phyloP scores from a whole-genome alignment of 2,329 filamentous ascomycete genomes.

The Trichophyton benhamiae region DNA sequence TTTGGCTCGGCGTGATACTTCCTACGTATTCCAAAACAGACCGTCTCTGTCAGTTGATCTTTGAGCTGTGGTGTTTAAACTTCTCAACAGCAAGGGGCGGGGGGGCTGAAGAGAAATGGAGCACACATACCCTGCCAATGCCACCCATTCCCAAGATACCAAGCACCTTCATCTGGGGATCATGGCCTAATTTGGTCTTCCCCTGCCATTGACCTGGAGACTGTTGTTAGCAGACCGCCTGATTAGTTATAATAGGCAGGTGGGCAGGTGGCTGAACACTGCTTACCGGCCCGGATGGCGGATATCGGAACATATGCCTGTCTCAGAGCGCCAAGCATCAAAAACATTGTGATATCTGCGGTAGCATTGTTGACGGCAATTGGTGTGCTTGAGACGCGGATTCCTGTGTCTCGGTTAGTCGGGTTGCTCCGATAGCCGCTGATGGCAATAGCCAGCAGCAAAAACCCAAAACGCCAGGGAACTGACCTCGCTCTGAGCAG shows the following conservation, averaged over 20 bases:
- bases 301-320: slow-evolving; percentile 32
- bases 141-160: slow-evolving; percentile 39
- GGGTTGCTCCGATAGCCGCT: neutral
- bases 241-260: neutral
- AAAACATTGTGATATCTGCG: slow-evolving; percentile 36
- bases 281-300: slow-evolving; percentile 30
- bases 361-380: slow-evolving; percentile 37
- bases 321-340: slow-evolving; percentile 37
- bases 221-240: neutral
- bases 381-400: slow-evolving; percentile 35
- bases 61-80: neutral
- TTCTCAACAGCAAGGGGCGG: neutral
- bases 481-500: slow-evolving; percentile 35
- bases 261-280: neutral
- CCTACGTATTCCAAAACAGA: slow-evolving; percentile 19
- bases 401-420: slow-evolving; percentile 16
- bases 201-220: slow-evolving; percentile 31
- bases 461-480: neutral
- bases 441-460: neutral
- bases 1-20: slow-evolving; percentile 34
- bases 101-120: neutral
- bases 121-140: slow-evolving; percentile 31
- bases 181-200: slow-evolving; percentile 31
- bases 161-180: slow-evolving; percentile 34
- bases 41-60: slow-evolving; percentile 1